Conservation (phyloP, 2,329 filamentous ascomycete species). For the Aspergillus amoenus region DNA sequence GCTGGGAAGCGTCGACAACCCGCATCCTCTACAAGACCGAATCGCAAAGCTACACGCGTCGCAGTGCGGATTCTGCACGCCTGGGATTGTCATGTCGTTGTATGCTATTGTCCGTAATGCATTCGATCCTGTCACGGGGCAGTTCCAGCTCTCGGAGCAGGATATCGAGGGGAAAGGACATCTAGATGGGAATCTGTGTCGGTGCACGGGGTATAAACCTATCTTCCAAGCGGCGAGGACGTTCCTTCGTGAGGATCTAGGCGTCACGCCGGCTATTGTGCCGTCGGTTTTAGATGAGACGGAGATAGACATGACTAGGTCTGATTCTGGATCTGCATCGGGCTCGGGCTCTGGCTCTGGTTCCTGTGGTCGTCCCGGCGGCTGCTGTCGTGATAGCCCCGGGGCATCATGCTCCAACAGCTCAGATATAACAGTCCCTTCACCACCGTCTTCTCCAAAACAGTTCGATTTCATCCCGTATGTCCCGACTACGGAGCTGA, state of each 20-base stretch:
- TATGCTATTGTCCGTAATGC: constrained; percentile 85
- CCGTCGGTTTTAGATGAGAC: too few relatives aligned
- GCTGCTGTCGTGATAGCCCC: constrained; percentile 25
- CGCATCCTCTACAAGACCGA: constrained; percentile 87
- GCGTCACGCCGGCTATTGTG: constrained; percentile 70
- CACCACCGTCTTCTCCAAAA: background rate
- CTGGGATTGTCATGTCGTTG: constrained; percentile 90
- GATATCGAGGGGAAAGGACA: constrained; percentile 78
- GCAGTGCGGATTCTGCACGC: constrained; percentile 94
- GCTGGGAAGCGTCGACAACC: constrained; percentile 81
- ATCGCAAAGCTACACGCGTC: constrained; percentile 90
- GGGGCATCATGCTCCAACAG: background rate
- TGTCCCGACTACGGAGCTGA: constrained; percentile 80
- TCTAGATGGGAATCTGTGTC: constrained; percentile 93
- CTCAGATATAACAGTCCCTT: background rate
- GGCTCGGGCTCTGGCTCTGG: background rate
- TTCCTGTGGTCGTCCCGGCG: constrained; percentile 27
- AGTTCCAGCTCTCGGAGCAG: constrained; percentile 65
- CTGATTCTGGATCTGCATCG: too few relatives aligned
- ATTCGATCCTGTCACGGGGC: constrained; percentile 48
- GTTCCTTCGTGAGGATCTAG: constrained; percentile 51
- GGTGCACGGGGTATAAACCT: constrained; percentile 91
- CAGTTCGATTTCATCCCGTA: constrained; percentile 86
- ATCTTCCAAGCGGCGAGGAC: constrained; percentile 78
- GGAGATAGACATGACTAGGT: too few relatives aligned